phyloP scores from a whole-genome alignment of 805 yeast genomes.

The Candida alai region DNA sequence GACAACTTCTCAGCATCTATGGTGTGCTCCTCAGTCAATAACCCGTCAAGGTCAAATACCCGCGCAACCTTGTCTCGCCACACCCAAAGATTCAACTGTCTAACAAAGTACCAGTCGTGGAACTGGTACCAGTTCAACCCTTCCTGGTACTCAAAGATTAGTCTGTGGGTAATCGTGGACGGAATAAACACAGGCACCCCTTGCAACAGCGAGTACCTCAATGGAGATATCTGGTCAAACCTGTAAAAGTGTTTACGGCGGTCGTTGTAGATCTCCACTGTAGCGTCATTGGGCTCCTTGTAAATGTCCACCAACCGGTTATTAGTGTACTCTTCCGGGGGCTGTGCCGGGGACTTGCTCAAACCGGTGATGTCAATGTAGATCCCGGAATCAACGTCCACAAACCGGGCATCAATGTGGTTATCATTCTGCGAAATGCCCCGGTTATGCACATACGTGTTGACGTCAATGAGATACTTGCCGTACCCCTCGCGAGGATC shows the following conservation, averaged over 20 bases:
- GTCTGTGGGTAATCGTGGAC: slow-evolving; percentile 19
- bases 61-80: slow-evolving; percentile 4
- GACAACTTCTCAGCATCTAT: slow-evolving; percentile 13
- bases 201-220: slow-evolving; percentile 51
- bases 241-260: slow-evolving; percentile 28
- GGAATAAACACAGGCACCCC: slow-evolving; percentile 39
- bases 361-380: slow-evolving; percentile 53
- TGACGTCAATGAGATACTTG: slow-evolving; percentile 18
- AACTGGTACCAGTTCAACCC: slow-evolving; percentile 18
- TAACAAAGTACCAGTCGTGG: slow-evolving; percentile 20
- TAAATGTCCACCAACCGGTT: slow-evolving; percentile 7
- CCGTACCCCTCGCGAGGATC: slow-evolving; percentile 21
- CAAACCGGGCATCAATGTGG: slow-evolving; percentile 41
- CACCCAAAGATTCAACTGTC: slow-evolving; percentile 19
- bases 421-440: slow-evolving; percentile 15
- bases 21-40: slow-evolving; percentile 9
- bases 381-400: slow-evolving; percentile 52
- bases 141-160: slow-evolving; percentile 20
- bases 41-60: slow-evolving; percentile 7
- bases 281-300: slow-evolving; percentile 13
- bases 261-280: slow-evolving; percentile 23
- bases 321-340: slow-evolving; percentile 15
- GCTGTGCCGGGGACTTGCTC: slow-evolving; percentile 14
- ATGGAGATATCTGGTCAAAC: slow-evolving; percentile 43
- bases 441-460: slow-evolving; percentile 20